phyloP scores from a whole-genome alignment of 2,329 filamentous ascomycete species.

The Clarireedia hainanense region DNA sequence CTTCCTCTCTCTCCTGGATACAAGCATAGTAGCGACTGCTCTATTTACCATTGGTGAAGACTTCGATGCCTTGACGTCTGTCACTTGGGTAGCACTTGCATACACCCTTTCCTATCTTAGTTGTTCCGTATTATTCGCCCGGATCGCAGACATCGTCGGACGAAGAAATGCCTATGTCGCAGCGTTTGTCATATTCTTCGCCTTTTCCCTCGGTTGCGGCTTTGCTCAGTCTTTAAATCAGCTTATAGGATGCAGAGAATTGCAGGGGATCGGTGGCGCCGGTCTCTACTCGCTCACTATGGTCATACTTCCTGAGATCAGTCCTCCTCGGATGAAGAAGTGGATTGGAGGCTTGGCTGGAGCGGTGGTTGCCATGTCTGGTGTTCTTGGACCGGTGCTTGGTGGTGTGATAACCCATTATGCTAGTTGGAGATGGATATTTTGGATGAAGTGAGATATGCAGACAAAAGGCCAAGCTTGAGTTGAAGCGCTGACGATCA shows the following conservation, averaged over 20 bases:
- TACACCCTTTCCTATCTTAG: conserved; percentile 38
- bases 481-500: not conserved
- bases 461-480: conserved; percentile 18
- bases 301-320: conserved; percentile 38
- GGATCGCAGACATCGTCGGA: conserved; percentile 32
- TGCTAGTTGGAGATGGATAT: conserved; percentile 17
- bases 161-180: conserved; percentile 6
- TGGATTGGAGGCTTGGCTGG: conserved; percentile 41
- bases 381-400: conserved; percentile 20
- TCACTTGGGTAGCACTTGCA: conserved; percentile 48
- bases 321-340: conserved; percentile 34
- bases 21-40: conserved; percentile 52
- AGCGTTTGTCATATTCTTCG: conserved; percentile 45
- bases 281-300: conserved; percentile 31
- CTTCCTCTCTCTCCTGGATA: conserved; percentile 53
- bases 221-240: conserved; percentile 37
- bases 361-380: conserved; percentile 26
- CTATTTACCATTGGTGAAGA: conserved; percentile 47
- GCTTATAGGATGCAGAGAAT: conserved; percentile 27
- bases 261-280: conserved; percentile 30
- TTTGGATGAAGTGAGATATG: conserved; percentile 35
- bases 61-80: conserved; percentile 36
- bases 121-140: conserved; percentile 46
- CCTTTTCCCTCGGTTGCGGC: conserved; percentile 49
- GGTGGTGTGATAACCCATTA: conserved; percentile 20